Conservation (phyloP, 805 yeast species). For the Scheffersomyces stipitis region DNA sequence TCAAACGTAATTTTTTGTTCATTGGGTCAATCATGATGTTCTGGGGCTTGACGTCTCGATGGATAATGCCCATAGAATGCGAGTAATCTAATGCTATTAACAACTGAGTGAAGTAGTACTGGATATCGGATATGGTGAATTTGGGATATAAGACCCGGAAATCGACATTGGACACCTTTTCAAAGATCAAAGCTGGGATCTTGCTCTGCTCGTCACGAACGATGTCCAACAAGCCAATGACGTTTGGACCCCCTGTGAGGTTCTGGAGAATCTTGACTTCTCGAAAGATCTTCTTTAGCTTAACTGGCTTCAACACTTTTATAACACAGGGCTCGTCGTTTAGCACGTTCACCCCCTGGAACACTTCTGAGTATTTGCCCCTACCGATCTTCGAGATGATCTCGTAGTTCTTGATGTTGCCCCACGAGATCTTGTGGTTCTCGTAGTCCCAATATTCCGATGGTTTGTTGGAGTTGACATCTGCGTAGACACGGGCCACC, state of each 20-base stretch:
- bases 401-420: conserved; percentile 57
- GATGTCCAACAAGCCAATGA: conserved; percentile 73
- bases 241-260: conserved; percentile 80
- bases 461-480: conserved; percentile 67
- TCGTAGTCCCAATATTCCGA: conserved; percentile 86
- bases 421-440: conserved; percentile 47
- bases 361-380: conserved; percentile 95
- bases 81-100: conserved; percentile 83
- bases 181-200: conserved; percentile 87
- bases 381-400: conserved; percentile 83
- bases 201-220: conserved; percentile 77
- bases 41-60: conserved; percentile 94
- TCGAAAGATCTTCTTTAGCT: conserved; percentile 85
- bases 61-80: conserved; percentile 95
- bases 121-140: conserved; percentile 71
- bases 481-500: conserved; percentile 63
- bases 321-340: conserved; percentile 69
- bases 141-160: conserved; percentile 79
- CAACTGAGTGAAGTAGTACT: conserved; percentile 78
- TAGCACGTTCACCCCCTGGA: conserved; percentile 73
- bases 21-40: conserved; percentile 92
- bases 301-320: conserved; percentile 90
- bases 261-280: conserved; percentile 87
- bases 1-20: conserved; percentile 66
- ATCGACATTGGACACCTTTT: conserved; percentile 78